These are phyloP conservation scores for Clonostachys chloroleuca DNA, from an alignment of 2,329 filamentous ascomycete genomes.

Conservation along the genomic window DNA sequence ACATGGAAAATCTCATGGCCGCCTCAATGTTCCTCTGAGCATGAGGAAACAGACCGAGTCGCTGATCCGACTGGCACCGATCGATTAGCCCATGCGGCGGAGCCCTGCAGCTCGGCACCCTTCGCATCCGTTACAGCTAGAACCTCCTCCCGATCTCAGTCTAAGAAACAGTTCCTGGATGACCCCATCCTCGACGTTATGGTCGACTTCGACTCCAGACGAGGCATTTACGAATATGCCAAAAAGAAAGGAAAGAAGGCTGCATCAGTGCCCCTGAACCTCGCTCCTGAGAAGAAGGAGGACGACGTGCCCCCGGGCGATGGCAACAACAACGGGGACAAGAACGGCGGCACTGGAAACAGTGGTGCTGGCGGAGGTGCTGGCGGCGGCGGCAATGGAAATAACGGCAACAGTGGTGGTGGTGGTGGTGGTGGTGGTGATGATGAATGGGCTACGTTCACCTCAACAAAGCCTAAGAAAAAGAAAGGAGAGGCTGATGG, in stretches of 20 bases:
- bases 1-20: too few species aligned
- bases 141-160: too few species aligned
- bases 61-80: slow-evolving; percentile 21
- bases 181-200: slow-evolving; percentile 38
- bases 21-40: too few species aligned
- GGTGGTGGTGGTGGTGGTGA: slow-evolving; percentile 10
- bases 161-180: neutral
- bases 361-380: slow-evolving; percentile 8
- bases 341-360: slow-evolving; percentile 5
- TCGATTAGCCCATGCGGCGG: slow-evolving; percentile 17
- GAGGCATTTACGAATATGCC: slow-evolving; percentile 48
- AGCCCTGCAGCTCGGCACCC: too few species aligned
- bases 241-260: slow-evolving; percentile 52
- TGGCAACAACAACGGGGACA: slow-evolving; percentile 7
- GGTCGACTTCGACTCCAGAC: slow-evolving; percentile 54
- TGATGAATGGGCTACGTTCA: slow-evolving; percentile 22
- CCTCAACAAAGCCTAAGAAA: slow-evolving; percentile 27
- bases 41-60: slow-evolving; percentile 3
- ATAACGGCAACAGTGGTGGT: slow-evolving; percentile 22
- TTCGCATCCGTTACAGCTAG: too few species aligned
- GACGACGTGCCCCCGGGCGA: slow-evolving; percentile 12
- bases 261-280: slow-evolving; percentile 18
- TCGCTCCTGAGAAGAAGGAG: slow-evolving; percentile 13
- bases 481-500: slow-evolving; percentile 19
- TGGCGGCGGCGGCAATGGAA: slow-evolving; percentile 26